These are phyloP conservation scores for Beauveria asiatica DNA, from an alignment of 2,329 filamentous ascomycete genomes.

Conservation along the genomic window DNA sequence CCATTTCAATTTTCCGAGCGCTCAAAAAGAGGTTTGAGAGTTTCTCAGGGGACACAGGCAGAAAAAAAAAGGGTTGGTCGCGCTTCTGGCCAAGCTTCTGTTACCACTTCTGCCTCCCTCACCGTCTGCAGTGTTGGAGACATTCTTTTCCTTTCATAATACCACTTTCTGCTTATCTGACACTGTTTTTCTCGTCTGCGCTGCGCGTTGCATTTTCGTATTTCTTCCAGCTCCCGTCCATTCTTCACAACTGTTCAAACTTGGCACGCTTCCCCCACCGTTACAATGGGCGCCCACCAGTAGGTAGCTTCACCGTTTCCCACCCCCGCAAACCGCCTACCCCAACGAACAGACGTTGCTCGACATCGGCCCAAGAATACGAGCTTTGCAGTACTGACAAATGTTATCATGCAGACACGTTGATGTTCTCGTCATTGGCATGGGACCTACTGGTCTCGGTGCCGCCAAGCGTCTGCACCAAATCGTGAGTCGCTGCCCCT, in stretches of 20 bases:
- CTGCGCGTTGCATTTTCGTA: slow-evolving; percentile 6
- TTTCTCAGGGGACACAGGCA: not conserved
- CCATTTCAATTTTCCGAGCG: slow-evolving; percentile 27
- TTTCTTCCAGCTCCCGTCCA: slow-evolving; percentile 7
- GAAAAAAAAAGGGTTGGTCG: not conserved
- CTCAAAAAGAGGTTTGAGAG: slow-evolving; percentile 10
- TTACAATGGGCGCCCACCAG: slow-evolving; percentile 33
- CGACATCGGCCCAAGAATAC: not conserved
- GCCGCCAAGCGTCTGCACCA: slow-evolving; percentile 96
- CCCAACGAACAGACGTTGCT: not conserved
- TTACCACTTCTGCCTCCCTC: not conserved
- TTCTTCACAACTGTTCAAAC: not conserved
- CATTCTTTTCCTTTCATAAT: not conserved
- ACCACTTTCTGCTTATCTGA: not conserved
- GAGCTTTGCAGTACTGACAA: not conserved
- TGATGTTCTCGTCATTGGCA: slow-evolving; percentile 88
- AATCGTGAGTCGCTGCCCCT: slow-evolving; percentile 56
- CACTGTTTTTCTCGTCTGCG: not conserved
- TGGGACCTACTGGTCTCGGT: slow-evolving; percentile 84
- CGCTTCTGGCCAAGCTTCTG: not conserved
- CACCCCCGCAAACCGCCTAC: slow-evolving; percentile 4
- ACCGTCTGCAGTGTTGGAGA: not conserved
- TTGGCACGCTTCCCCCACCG: slow-evolving; percentile 11
- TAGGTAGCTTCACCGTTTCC: slow-evolving; percentile 20
- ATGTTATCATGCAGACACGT: slow-evolving; percentile 54